phyloP scores from a whole-genome alignment of 2,329 filamentous ascomycete genomes.

The Aspergillus tamarii region DNA sequence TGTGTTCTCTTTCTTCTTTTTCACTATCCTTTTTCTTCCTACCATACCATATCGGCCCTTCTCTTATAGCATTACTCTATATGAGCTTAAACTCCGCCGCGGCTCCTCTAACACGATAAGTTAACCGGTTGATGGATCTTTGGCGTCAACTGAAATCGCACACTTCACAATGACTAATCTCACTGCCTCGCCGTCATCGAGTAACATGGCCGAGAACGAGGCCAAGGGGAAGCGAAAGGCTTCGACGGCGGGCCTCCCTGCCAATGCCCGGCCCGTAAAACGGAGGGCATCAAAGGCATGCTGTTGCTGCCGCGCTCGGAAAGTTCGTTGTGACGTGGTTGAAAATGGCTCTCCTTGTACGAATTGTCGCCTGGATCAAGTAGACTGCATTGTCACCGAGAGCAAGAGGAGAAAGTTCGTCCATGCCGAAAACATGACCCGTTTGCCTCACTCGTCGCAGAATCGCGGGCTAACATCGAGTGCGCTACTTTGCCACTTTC shows the following conservation, averaged over 20 bases:
- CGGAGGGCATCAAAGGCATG: constrained; percentile 89
- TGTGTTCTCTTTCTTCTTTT: not conserved
- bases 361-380: constrained; percentile 69
- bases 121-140: constrained; percentile 7
- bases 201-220: constrained; percentile 31
- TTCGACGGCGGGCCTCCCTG: constrained; percentile 58
- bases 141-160: constrained; percentile 14
- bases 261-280: constrained; percentile 66
- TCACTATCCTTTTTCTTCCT: not conserved
- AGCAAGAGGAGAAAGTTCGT: constrained; percentile 72
- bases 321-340: constrained; percentile 92
- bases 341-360: constrained; percentile 83
- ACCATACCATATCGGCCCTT: not conserved
- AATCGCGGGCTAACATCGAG: constrained; percentile 17
- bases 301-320: constrained; percentile 83
- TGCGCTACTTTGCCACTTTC: constrained; percentile 11
- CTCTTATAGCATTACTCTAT: constrained; percentile 5
- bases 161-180: constrained; percentile 29
- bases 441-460: constrained; percentile 8
- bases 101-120: not conserved
- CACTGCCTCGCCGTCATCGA: constrained; percentile 22
- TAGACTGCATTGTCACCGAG: constrained; percentile 67
- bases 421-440: constrained; percentile 18
- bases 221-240: constrained; percentile 59
- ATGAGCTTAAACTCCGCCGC: constrained; percentile 7